Evolutionary conservation across 805 yeast genomes (phyloP).

Genomic region (Yarrowia sp.): DNA sequence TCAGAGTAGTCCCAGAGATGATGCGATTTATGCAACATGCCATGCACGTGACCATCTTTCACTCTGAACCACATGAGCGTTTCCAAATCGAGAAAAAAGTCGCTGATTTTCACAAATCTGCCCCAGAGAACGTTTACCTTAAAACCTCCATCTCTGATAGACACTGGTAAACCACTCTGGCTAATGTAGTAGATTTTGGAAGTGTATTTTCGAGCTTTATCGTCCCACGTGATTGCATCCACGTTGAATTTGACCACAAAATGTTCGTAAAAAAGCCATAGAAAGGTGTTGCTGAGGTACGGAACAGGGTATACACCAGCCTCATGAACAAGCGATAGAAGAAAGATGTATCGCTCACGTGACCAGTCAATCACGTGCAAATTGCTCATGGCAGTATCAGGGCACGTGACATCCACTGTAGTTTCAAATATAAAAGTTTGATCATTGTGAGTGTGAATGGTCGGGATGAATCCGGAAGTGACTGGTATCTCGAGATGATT

Average conservation of each 20-base stretch:
- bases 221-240: not conserved
- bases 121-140: not conserved
- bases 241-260: conserved; percentile 16
- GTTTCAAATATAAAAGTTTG: conserved; percentile 5
- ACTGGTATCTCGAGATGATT: not conserved
- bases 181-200: not conserved
- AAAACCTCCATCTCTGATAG: not conserved
- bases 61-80: not conserved
- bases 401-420: not conserved
- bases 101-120: not conserved
- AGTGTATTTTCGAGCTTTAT: not conserved
- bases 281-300: not conserved
- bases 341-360: not conserved
- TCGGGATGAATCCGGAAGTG: not conserved
- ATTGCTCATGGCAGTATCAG: conserved; percentile 7
- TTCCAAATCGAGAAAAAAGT: not conserved
- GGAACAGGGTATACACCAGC: not conserved
- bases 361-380: conserved; percentile 10
- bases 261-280: conserved; percentile 4
- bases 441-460: not conserved
- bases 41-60: not conserved
- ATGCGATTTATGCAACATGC: not conserved
- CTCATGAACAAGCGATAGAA: not conserved
- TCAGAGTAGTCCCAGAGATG: not conserved
- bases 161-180: not conserved